These are phyloP conservation scores for Crithidia brevicula DNA, from an alignment of 208 protist species.

Conservation along the genomic window DNA sequence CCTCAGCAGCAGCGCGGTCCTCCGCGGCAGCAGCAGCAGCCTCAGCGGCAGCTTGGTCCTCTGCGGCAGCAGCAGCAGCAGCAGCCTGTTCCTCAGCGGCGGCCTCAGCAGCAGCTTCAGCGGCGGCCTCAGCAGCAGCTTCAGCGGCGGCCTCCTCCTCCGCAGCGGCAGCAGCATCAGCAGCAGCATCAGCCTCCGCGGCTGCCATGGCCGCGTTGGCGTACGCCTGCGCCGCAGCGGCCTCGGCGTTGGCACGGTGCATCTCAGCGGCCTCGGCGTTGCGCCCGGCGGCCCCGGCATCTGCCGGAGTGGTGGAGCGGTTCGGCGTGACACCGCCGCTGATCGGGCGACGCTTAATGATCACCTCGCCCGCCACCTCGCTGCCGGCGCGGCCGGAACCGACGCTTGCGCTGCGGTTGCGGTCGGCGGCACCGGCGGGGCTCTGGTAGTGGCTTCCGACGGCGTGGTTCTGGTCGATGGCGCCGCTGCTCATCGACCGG, in stretches of 20 bases:
- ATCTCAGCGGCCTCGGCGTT: background rate
- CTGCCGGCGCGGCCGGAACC: conserved; percentile 4
- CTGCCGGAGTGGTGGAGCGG: conserved; percentile 13
- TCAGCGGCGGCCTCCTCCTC: background rate
- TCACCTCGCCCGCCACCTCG: background rate
- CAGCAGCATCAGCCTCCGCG: background rate
- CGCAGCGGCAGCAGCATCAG: background rate
- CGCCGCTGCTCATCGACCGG: conserved; percentile 24
- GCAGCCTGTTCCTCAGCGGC: background rate
- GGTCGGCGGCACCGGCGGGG: conserved; percentile 5
- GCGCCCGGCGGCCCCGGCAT: conserved; percentile 3
- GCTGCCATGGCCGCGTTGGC: background rate
- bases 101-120: background rate
- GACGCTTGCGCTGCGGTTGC: conserved; percentile 16
- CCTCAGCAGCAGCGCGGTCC: background rate
- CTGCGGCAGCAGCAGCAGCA: background rate
- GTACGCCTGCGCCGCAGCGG: background rate
- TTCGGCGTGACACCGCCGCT: conserved; percentile 11
- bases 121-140: background rate
- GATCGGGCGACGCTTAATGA: conserved; percentile 21
- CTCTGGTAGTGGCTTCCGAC: conserved; percentile 2
- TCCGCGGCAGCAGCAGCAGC: conserved; percentile 1
- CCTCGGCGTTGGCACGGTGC: background rate
- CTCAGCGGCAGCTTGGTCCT: background rate
- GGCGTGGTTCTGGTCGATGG: conserved; percentile 10